phyloP scores from a whole-genome alignment of 2,329 filamentous ascomycete genomes.

The Arthroderma uncinatum region DNA sequence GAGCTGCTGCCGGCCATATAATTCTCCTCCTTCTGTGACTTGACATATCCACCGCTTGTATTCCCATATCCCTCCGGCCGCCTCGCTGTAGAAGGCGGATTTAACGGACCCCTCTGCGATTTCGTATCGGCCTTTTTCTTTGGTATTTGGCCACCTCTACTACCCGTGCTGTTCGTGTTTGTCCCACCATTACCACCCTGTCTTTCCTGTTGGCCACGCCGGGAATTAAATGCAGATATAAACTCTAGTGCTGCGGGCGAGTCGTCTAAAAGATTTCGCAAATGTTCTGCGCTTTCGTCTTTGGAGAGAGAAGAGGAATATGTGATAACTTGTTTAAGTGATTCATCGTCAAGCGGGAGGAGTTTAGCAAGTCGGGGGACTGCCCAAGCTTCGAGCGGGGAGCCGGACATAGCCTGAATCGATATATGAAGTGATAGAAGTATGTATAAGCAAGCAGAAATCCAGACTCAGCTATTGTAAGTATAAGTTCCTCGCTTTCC shows the following conservation, averaged over 20 bases:
- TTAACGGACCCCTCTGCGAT: constrained; percentile 49
- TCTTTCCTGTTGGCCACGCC: constrained; percentile 28
- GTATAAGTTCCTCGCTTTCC: background rate
- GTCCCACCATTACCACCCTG: constrained; percentile 8
- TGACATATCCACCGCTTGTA: constrained; percentile 60
- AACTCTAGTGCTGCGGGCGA: constrained; percentile 64
- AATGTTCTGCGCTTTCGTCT: constrained; percentile 66
- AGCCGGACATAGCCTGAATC: background rate
- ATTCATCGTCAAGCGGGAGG: constrained; percentile 73
- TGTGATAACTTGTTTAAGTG: constrained; percentile 70
- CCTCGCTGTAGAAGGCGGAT: constrained; percentile 51
- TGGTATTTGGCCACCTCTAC: constrained; percentile 16
- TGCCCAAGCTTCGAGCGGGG: constrained; percentile 39
- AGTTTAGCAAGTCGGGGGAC: constrained; percentile 64
- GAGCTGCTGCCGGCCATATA: constrained; percentile 50
- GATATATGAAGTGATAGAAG: background rate
- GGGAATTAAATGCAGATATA: constrained; percentile 63
- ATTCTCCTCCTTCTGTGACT: constrained; percentile 57
- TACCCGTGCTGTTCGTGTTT: background rate
- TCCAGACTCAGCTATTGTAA: background rate
- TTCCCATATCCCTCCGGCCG: constrained; percentile 54
- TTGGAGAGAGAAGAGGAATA: constrained; percentile 70
- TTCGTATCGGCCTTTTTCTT: constrained; percentile 21
- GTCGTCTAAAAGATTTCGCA: constrained; percentile 79
- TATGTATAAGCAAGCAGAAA: background rate